phyloP scores from a whole-genome alignment of 768 basidiomycete genomes.

The Cubamyces sp. region DNA sequence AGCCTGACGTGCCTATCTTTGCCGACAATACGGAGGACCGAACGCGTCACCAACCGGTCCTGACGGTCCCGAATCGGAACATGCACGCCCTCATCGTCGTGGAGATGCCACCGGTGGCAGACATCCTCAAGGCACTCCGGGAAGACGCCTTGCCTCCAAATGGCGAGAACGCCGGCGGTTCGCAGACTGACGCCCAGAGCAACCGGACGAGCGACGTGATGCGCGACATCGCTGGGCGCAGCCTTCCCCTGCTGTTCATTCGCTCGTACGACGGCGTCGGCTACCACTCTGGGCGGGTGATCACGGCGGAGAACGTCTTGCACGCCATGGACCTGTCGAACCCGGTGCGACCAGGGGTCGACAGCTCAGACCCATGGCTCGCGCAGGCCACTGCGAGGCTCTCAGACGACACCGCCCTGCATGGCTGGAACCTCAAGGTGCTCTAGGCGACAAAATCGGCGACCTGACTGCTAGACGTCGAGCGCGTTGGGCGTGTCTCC shows the following conservation, averaged over 20 bases:
- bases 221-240: slow-evolving; percentile 68
- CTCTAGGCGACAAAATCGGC: slow-evolving; percentile 45
- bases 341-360: slow-evolving; percentile 41
- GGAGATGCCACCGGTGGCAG: slow-evolving; percentile 77
- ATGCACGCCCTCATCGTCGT: slow-evolving; percentile 84
- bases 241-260: slow-evolving; percentile 80
- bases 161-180: slow-evolving; percentile 20
- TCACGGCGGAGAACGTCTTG: slow-evolving; percentile 82
- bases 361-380: slow-evolving; percentile 66
- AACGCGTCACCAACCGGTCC: not conserved
- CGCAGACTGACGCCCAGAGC: slow-evolving; percentile 5
- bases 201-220: slow-evolving; percentile 25
- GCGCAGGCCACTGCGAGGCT: slow-evolving; percentile 62
- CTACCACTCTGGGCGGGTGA: slow-evolving; percentile 84
- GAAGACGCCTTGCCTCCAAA: slow-evolving; percentile 62
- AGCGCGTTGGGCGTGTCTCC: no score
- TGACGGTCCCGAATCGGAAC: slow-evolving; percentile 46
- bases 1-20: slow-evolving; percentile 12
- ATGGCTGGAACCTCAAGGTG: slow-evolving; percentile 81
- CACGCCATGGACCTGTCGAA: slow-evolving; percentile 66
- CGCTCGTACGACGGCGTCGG: slow-evolving; percentile 84
- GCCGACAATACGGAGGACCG: slow-evolving; percentile 12
- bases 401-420: slow-evolving; percentile 61
- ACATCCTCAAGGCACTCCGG: slow-evolving; percentile 79
- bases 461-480: not conserved